Conservation (phyloP, 129 eudicot genomes). For the Dittrichia graveolens region DNA sequence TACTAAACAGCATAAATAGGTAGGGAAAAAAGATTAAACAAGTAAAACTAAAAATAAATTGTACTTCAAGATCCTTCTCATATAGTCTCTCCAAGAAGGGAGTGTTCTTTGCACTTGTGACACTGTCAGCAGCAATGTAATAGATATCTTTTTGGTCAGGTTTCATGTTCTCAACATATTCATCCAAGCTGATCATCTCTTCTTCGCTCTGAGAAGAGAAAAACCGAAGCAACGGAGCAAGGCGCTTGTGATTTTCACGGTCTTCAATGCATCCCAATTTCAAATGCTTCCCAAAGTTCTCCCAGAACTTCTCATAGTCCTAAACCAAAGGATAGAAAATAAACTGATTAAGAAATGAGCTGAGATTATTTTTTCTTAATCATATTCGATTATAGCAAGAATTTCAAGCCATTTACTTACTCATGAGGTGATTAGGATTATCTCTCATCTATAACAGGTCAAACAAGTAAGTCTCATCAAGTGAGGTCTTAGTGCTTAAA, state of each 20-base stretch:
- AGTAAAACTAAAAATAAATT: background rate
- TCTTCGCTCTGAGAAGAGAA: constrained; percentile 88
- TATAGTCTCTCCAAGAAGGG: constrained; percentile 88
- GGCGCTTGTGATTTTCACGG: constrained; percentile 89
- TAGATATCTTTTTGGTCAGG: constrained; percentile 88
- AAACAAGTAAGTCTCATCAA: background rate
- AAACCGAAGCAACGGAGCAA: constrained; percentile 85
- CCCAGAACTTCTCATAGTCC: constrained; percentile 95
- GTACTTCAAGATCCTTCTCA: constrained; percentile 86
- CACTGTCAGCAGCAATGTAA: constrained; percentile 91
- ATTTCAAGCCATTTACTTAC: background rate
- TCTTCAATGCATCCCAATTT: constrained; percentile 94
- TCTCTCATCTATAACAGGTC: background rate
- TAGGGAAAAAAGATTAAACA: background rate
- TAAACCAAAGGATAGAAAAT: constrained; percentile 24
- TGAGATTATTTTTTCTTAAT: background rate
- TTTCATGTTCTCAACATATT: constrained; percentile 93
- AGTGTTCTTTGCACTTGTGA: constrained; percentile 82
- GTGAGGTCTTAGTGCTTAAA: no score
- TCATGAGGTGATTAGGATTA: background rate
- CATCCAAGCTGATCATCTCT: constrained; percentile 89
- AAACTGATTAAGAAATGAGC: background rate
- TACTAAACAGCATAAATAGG: constrained; percentile 4
- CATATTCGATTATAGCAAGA: background rate
- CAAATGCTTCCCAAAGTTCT: constrained; percentile 88